Base-by-base conservation (phyloP, 768 basidiomycete species). In the Mycena belliarum region DNA sequence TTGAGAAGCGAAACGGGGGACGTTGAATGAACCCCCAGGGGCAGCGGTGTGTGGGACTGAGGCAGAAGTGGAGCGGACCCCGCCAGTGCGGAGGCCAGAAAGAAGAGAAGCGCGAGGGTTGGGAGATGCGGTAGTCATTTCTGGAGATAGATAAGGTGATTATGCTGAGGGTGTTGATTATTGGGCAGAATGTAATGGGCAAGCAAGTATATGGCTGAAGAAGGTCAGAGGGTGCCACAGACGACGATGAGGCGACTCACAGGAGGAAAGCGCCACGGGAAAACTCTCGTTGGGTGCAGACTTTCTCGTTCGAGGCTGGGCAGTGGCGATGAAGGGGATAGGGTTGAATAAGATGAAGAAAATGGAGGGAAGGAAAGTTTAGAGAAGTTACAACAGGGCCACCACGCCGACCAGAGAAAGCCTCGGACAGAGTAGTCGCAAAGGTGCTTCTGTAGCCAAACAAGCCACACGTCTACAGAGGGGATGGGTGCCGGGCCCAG, bases 81-180 rank as follows among this genome's bases (percentile, higher is more conserved):
- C 92, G 70, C 92, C 93, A 52, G 92, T 94, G 70, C 92, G 89
- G 68, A 94, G 90, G 65, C 89, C 91, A 59, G 88, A 80, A 72
- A 94, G 90, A 68, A 94, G 91, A 60, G 90, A 89, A 49, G 93
- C 91, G 66, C 92, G 89, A 61, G 78, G 75, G 71, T 79, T 86
- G 66, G 80, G 68, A 23, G 74, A 73, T 56, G 75, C 66, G 68
- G 76, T 75, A 70, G 80, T 72, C 80, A 81, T 81, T 70, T 72
- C 66, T 70, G 66, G 65, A 67, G 67, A 57, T 63, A 61, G 57
- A 59, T 62, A 66, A 63, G 66, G 60, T 55, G 65, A 69, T 68
- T 66, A 67, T 58, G 56, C 64, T 65, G 66, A 64, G 63, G 66
- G 68, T 37, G 59, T 42, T 54, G 72, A 76, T 74, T 76, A 77